Evolutionary conservation across 2,329 filamentous ascomycete genomes (phyloP).

Genomic region (Periconia sp.): DNA sequence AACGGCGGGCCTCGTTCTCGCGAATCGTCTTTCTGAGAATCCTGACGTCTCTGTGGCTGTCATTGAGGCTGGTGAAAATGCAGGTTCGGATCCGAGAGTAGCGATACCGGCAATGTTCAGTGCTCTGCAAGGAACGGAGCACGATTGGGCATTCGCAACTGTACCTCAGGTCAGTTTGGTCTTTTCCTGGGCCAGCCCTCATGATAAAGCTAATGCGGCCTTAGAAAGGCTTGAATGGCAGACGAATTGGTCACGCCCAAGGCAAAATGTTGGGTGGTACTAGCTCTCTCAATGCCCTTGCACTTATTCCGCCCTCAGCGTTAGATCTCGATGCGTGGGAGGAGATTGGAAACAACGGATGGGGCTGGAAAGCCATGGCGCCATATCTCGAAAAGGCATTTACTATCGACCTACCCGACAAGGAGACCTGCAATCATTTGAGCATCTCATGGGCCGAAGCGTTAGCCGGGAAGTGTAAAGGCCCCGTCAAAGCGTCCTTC

Average conservation of each 20-base stretch:
- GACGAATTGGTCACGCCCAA: constrained; percentile 13
- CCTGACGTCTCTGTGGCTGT: constrained; percentile 12
- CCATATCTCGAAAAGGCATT: constrained; percentile 34
- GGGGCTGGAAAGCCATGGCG: constrained; percentile 28
- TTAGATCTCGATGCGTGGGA: constrained; percentile 41
- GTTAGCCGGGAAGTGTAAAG: neutral
- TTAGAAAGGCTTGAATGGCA: constrained; percentile 12
- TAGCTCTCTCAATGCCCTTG: constrained; percentile 32
- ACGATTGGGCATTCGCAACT: constrained; percentile 21
- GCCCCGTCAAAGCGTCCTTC: constrained; percentile 13
- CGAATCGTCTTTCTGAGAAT: constrained; percentile 20
- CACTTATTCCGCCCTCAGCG: constrained; percentile 25
- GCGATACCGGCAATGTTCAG: constrained; percentile 14
- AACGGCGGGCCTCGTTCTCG: constrained; percentile 22
- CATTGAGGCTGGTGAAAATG: constrained; percentile 22
- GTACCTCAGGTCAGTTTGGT: constrained; percentile 21
- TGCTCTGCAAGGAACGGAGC: constrained; percentile 11
- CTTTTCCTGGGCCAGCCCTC: too few species aligned
- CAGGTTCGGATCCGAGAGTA: constrained; percentile 14
- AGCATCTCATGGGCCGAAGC: constrained; percentile 5
- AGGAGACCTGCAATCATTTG: constrained; percentile 11
- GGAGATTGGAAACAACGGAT: constrained; percentile 35
- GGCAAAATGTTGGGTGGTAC: constrained; percentile 38
- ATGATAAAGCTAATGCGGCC: constrained; percentile 1
- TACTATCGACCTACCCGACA: constrained; percentile 17